Evolutionary conservation across 257 asterid genomes (phyloP), one percentile per base, ranked within the genome.

Genomic region (Eustoma russellianum): DNA sequence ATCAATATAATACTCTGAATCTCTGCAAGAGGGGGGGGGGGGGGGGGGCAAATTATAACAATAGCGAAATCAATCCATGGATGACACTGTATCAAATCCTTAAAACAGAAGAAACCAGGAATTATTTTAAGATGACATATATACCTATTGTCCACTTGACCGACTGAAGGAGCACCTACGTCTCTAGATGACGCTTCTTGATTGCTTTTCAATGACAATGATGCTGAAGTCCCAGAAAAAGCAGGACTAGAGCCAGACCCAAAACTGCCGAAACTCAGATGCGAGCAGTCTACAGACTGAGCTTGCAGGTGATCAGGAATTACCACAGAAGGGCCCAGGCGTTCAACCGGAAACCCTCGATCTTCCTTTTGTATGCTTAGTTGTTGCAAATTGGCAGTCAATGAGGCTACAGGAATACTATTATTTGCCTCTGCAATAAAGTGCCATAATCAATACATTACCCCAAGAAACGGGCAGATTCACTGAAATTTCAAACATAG

Each of bases 191-290:
- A 63, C 63, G 72, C 83, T 60, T 83, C 95, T 66, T 73, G 62
- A 54, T 68, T 65, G 43, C 54, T 60, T 50, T 67, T 68, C 53
- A 52, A 77, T 46, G 92, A 86, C 13, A 48, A 58, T 35, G 93
- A 72, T 46, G 80, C 53, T 63, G 46, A 49, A 46, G 72, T 57
- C 63, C 79, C 93, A 46, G 93, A 61, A 59, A 75, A 52, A 41
- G 83, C 43, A 50, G 76, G 56, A 48, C 58, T 53, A 69, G 69
- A 64, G 48, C 65, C 76, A 62, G 86, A 57, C 41, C 85, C 79
- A 65, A 83, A 86, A 76, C 88, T 86, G 62, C 98, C 96, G 68
- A 90, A 90, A 80, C 86, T 83, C 74, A 90, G 76, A 86, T 90
- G 96, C 14, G 88, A 78, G 65, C 93, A 86, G 18, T 82, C 85